Conservation (phyloP, 768 basidiomycete species). For the Lepiota brunneoincarnata region DNA sequence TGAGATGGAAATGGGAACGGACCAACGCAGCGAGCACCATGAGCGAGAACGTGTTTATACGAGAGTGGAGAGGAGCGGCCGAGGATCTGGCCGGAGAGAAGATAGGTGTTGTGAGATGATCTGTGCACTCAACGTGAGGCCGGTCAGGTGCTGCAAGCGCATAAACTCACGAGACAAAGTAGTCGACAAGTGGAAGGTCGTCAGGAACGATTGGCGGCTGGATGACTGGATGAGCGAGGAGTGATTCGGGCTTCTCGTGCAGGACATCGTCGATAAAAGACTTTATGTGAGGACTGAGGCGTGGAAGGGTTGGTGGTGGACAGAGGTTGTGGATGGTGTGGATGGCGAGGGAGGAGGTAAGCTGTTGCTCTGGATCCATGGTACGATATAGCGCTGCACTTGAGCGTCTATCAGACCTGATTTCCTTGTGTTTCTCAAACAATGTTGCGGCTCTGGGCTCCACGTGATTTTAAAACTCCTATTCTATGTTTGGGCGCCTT, state of each 20-base stretch:
- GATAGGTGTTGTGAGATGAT: conserved; percentile 68
- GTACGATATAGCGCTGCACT: too few species aligned
- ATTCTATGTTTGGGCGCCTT: background rate
- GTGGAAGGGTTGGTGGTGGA: conserved; percentile 20
- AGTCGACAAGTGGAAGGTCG: conserved; percentile 47
- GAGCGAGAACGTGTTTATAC: conserved; percentile 53
- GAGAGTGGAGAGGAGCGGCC: conserved; percentile 51
- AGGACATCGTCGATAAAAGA: conserved; percentile 28
- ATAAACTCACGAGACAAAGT: conserved; percentile 53
- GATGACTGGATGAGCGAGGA: conserved; percentile 38
- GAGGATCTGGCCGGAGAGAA: conserved; percentile 54
- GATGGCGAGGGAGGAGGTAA: conserved; percentile 23
- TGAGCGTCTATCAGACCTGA: too few species aligned
- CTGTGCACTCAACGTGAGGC: conserved; percentile 25
- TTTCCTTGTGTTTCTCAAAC: too few species aligned
- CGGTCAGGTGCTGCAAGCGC: conserved; percentile 1
- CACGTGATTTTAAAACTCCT: too few species aligned
- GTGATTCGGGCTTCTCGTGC: conserved; percentile 33
- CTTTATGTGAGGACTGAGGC: conserved; percentile 38
- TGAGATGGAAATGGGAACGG: conserved; percentile 4
- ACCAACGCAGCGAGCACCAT: conserved; percentile 53
- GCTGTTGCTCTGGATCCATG: conserved; percentile 14
- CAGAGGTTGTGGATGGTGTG: conserved; percentile 32
- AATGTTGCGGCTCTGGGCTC: too few species aligned
- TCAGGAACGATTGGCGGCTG: conserved; percentile 34